A percentile compares a stretch with the other conserved stretches of the same genome.
These are phyloP conservation scores for Backusella westeae DNA, from an alignment of 192 early-diverging fungal species.

Conservation along the genomic window DNA sequence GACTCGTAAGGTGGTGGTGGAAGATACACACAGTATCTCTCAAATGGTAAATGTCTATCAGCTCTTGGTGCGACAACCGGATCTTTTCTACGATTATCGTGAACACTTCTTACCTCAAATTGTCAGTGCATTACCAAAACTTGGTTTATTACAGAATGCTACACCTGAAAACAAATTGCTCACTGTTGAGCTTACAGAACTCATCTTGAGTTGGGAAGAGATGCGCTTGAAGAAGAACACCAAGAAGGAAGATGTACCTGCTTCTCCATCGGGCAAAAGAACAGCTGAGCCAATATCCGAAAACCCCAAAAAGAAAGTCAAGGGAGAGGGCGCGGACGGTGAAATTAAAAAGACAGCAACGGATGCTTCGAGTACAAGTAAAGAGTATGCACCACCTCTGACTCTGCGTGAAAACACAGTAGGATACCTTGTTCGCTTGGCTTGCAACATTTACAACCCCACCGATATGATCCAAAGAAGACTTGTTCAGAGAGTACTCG, in stretches of 20 bases:
- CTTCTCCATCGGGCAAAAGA: slow-evolving; percentile 15
- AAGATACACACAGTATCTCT: slow-evolving; percentile 89
- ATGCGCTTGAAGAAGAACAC: slow-evolving; percentile 47
- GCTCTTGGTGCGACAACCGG: slow-evolving; percentile 82
- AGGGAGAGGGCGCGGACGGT: slow-evolving; percentile 27
- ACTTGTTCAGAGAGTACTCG: slow-evolving; percentile 58
- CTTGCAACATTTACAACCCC: slow-evolving; percentile 55
- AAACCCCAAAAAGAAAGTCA: slow-evolving; percentile 26
- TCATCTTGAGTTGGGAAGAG: slow-evolving; percentile 90
- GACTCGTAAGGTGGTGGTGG: slow-evolving; percentile 85
- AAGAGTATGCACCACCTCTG: slow-evolving; percentile 48
- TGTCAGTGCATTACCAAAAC: slow-evolving; percentile 78
- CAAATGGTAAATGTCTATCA: slow-evolving; percentile 93
- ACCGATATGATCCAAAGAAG: slow-evolving; percentile 35
- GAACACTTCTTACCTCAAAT: slow-evolving; percentile 91
- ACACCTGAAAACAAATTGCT: slow-evolving; percentile 82
- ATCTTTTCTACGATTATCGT: slow-evolving; percentile 86
- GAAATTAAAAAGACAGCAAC: slow-evolving; percentile 25
- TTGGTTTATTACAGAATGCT: slow-evolving; percentile 83
- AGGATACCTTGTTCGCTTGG: slow-evolving; percentile 65
- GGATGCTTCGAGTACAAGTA: neutral
- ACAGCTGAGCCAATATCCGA: neutral
- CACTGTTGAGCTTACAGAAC: slow-evolving; percentile 86
- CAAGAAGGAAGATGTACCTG: slow-evolving; percentile 10
- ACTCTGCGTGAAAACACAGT: slow-evolving; percentile 55